A percentile compares a stretch with the other conserved stretches of the same genome.
Evolutionary conservation across 1,139 yeast genomes (phyloP).

Genomic region (Taphrina communis): DNA sequence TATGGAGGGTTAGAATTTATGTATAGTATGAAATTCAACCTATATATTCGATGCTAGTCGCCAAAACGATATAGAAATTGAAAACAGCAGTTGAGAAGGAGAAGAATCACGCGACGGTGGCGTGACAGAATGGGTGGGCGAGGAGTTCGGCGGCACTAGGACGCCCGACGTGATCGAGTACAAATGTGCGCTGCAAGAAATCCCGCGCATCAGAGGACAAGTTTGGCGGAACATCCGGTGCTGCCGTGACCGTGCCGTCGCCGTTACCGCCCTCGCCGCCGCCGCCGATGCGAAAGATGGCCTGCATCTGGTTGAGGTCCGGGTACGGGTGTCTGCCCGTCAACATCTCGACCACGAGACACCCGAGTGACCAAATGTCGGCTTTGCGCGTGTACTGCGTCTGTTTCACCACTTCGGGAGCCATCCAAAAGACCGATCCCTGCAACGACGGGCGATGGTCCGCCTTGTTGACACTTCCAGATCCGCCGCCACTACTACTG

Average conservation of each 20-base stretch:
- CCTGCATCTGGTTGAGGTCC: slow-evolving; percentile 93
- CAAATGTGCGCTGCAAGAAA: slow-evolving; percentile 72
- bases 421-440: slow-evolving; percentile 98
- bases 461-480: slow-evolving; percentile 9
- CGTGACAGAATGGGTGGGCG: slow-evolving; percentile 54
- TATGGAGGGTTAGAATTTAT: background rate
- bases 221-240: slow-evolving; percentile 80
- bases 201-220: slow-evolving; percentile 72
- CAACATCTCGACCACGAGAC: slow-evolving; percentile 89
- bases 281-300: slow-evolving; percentile 82
- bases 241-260: slow-evolving; percentile 1
- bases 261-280: slow-evolving; percentile 61
- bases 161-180: slow-evolving; percentile 71
- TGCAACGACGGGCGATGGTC: slow-evolving; percentile 81
- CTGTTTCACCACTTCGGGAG: slow-evolving; percentile 94
- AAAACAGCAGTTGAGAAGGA: background rate
- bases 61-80: background rate
- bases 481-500: background rate
- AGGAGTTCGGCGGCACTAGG: slow-evolving; percentile 76
- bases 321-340: slow-evolving; percentile 96
- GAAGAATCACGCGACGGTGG: slow-evolving; percentile 20
- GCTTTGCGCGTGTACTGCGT: slow-evolving; percentile 87
- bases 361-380: slow-evolving; percentile 95
- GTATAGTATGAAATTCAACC: background rate
- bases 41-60: background rate